These are phyloP conservation scores for Tolypocladium capitatum DNA, from an alignment of 2,329 filamentous ascomycete genomes.

Conservation along the genomic window DNA sequence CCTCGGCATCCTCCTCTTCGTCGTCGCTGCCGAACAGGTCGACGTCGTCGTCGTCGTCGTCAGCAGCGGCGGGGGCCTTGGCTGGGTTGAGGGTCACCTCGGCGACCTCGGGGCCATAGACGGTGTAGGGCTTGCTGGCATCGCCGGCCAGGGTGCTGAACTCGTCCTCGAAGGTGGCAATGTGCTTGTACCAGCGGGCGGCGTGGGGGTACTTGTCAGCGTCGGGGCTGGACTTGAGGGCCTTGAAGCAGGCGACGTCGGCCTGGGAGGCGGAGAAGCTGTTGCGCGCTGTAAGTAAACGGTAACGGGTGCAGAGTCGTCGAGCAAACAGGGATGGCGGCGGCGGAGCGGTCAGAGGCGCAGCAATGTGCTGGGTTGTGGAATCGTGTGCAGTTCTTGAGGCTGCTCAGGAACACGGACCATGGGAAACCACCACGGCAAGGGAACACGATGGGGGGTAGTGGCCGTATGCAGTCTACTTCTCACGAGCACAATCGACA, in stretches of 20 bases:
- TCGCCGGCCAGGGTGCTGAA: slow-evolving; percentile 86
- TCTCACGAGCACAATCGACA: neutral
- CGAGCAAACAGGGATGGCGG: neutral
- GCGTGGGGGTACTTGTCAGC: slow-evolving; percentile 84
- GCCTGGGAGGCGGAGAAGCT: slow-evolving; percentile 69
- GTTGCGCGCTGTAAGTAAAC: slow-evolving; percentile 1
- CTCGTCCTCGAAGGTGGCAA: slow-evolving; percentile 82
- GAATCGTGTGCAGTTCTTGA: neutral
- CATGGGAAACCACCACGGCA: neutral
- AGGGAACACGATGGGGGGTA: neutral
- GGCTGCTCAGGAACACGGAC: neutral
- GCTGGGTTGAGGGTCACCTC: slow-evolving; percentile 75
- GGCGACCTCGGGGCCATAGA: slow-evolving; percentile 75
- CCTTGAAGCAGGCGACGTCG: slow-evolving; percentile 93
- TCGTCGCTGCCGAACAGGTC: slow-evolving; percentile 90
- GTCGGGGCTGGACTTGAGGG: slow-evolving; percentile 61
- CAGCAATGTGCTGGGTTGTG: neutral
- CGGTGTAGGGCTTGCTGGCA: slow-evolving; percentile 73
- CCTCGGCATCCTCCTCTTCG: slow-evolving; percentile 88
- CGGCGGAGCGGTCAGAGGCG: neutral
- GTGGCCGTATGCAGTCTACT: neutral
- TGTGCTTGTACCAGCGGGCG: slow-evolving; percentile 98
- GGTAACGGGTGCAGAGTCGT: neutral
- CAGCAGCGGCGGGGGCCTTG: slow-evolving; percentile 58
- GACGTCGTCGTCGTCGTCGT: slow-evolving; percentile 69